Evolutionary conservation across 2,329 filamentous ascomycete genomes (phyloP), one percentile per base, ranked within the genome.

Genomic region (Paecilomyces sp.): DNA sequence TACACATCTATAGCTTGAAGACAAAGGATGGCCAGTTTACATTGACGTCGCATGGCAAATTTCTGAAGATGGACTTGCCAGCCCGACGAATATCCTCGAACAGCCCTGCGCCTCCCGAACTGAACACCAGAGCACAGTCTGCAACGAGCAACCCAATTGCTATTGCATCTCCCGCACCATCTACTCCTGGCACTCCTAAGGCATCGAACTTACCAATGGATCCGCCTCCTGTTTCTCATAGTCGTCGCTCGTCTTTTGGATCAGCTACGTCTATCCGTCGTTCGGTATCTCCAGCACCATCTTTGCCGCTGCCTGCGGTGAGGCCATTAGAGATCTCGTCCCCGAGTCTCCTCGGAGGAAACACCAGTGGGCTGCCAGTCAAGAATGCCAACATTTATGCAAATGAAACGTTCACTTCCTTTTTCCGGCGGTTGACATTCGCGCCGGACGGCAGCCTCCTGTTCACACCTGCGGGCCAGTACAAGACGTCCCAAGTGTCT

Each of bases 1-100:
- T 97, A 13, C 95, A 99, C 75, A 94, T 99, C 66, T 99, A 99
- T 78, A 93, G 90, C 0, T 80, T 99, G 63, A 96, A 91, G 79
- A 96, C 90, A 24, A 99, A 97, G 71, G 94, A 99, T 68, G 94
- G 94, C 31, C 91, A 96, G 67, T 96, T 96, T 72, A 92, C 91
- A 0, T 81, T 99, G 56, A 83, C 82, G 58, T 87, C 91, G 22
- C 87, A 88, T 72, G 85, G 89, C 62, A 92, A 92, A 73, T 83
- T 97, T 64, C 88, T 91, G 54, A 94, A 90, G 78, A 93, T 95
- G 81, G 94, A 99, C 74, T 80, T 99, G n/a, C 95, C 94, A 31
- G 87, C 90, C 47, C 87, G 93, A 63, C 86, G 93, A 54, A 91
- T 97, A 65, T 93, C 92, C 0, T 95, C 92, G 1, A 91, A 87